Percentiles rank a stretch among this genome's conserved stretches.
Evolutionary conservation across 2,329 filamentous ascomycete genomes (phyloP).

Genomic region (Bipolaris cookei): DNA sequence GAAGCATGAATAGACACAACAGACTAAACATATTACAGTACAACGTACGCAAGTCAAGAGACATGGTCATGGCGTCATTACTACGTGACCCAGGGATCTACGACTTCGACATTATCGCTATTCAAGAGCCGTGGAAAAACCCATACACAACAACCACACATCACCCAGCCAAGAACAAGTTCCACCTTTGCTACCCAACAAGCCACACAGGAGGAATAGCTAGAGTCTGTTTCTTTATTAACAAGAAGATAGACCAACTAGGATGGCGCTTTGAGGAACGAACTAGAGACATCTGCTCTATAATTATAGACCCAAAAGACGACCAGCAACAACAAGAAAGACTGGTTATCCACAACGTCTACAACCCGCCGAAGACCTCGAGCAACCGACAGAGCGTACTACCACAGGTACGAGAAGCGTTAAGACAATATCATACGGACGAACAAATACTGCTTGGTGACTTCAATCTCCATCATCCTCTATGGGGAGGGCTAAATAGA

Average conservation of each 20-base stretch:
- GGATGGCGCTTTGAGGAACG: no score
- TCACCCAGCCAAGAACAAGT: conserved; percentile 25
- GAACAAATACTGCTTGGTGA: no score
- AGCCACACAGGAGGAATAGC: conserved; percentile 9
- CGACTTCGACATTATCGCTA: conserved; percentile 30
- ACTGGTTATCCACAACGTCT: conserved; percentile 26
- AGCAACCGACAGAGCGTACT: conserved; percentile 11
- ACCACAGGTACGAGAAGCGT: no score
- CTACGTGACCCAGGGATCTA: conserved; percentile 25
- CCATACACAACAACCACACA: no score
- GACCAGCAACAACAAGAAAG: conserved; percentile 4
- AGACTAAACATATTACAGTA: no score
- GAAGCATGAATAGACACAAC: conserved; percentile 20
- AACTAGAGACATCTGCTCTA: no score
- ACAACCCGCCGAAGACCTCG: conserved; percentile 21
- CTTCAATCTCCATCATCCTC: no score
- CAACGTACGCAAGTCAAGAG: conserved; percentile 27
- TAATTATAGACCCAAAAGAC: conserved; percentile 10
- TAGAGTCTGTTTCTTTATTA: no score
- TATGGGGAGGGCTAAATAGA: no score
- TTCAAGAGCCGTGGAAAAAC: no score
- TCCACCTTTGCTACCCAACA: conserved; percentile 24
- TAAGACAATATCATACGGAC: no score
- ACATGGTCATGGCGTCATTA: conserved; percentile 29
- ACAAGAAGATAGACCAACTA: no score